Conservation (phyloP, 2,329 filamentous ascomycete genomes). For the Fusarium sp. region DNA sequence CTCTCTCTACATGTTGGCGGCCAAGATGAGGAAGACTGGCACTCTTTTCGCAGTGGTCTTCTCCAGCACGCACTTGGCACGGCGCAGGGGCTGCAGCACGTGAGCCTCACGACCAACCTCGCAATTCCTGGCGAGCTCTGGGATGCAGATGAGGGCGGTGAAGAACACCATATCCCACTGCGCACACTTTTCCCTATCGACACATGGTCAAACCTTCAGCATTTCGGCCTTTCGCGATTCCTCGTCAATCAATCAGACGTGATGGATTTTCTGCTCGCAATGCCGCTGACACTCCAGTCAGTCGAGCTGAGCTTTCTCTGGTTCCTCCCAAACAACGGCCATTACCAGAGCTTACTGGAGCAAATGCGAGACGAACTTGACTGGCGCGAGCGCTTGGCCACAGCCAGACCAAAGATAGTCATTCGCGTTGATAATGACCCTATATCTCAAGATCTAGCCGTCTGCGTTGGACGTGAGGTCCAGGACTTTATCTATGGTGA, state of each 20-base stretch:
- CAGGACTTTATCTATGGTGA: background rate
- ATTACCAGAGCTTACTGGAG: slow-evolving; percentile 9
- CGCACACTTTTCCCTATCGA: slow-evolving; percentile 46
- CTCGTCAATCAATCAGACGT: slow-evolving; percentile 46
- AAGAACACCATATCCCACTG: slow-evolving; percentile 34
- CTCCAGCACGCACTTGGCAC: background rate
- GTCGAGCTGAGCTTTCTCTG: slow-evolving; percentile 50
- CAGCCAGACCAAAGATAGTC: background rate
- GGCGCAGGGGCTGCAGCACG: slow-evolving; percentile 34
- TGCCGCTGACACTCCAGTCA: slow-evolving; percentile 46
- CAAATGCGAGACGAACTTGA: slow-evolving; percentile 1
- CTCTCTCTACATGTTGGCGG: background rate
- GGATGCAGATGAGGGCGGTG: rapidly evolving
- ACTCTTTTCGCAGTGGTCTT: background rate
- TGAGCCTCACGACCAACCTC: slow-evolving; percentile 34
- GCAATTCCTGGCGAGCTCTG: rapidly evolving
- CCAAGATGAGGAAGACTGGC: rapidly evolving
- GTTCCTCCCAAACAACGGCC: slow-evolving; percentile 31
- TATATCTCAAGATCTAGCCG: rapidly evolving
- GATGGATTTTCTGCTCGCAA: slow-evolving; percentile 39
- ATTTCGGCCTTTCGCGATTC: slow-evolving; percentile 49
- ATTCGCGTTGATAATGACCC: background rate
- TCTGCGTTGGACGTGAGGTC: background rate
- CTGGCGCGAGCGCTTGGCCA: slow-evolving; percentile 7
- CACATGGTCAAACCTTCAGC: slow-evolving; percentile 43